phyloP scores from a whole-genome alignment of 2,329 filamentous ascomycete species.

The Colletotrichum australisinense region DNA sequence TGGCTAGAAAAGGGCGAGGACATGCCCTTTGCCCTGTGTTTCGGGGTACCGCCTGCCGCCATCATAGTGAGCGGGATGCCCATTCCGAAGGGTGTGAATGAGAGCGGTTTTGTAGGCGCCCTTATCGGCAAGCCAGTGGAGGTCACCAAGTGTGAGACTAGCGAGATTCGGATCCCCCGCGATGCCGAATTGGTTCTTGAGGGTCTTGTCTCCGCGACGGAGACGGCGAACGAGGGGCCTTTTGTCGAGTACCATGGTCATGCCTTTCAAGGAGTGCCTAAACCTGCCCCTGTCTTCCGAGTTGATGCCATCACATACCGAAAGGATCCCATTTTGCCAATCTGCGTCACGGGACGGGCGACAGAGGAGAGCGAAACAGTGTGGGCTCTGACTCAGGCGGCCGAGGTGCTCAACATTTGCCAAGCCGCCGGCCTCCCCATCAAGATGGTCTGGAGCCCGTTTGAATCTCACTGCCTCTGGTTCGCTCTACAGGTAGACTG shows the following conservation, averaged over 20 bases:
- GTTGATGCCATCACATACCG: slow-evolving; percentile 61
- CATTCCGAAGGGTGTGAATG: slow-evolving; percentile 58
- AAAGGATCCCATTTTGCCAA: slow-evolving; percentile 58
- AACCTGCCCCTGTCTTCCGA: slow-evolving; percentile 50
- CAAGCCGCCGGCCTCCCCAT: slow-evolving; percentile 54
- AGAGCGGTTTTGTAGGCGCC: slow-evolving; percentile 60
- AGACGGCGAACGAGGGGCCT: slow-evolving; percentile 57
- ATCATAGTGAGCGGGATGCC: slow-evolving; percentile 61
- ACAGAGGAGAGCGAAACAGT: slow-evolving; percentile 53
- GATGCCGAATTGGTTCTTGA: slow-evolving; percentile 63
- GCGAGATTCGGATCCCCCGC: slow-evolving; percentile 59
- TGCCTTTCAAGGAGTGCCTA: not conserved
- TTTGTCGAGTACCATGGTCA: slow-evolving; percentile 55
- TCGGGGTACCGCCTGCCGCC: slow-evolving; percentile 61
- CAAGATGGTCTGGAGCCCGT: slow-evolving; percentile 54
- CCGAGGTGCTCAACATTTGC: slow-evolving; percentile 52
- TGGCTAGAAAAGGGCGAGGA: slow-evolving; percentile 58
- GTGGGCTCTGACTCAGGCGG: slow-evolving; percentile 39
- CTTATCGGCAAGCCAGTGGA: slow-evolving; percentile 57
- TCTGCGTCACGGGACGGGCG: slow-evolving; percentile 57
- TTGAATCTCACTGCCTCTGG: slow-evolving; percentile 61
- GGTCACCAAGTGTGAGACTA: slow-evolving; percentile 63
- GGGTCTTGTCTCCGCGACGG: slow-evolving; percentile 56
- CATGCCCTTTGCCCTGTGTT: slow-evolving; percentile 57
- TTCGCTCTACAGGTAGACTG: slow-evolving; percentile 66